Evolutionary conservation across 2,329 filamentous ascomycete genomes (phyloP).

Genomic region (Aspergillus udagawae): DNA sequence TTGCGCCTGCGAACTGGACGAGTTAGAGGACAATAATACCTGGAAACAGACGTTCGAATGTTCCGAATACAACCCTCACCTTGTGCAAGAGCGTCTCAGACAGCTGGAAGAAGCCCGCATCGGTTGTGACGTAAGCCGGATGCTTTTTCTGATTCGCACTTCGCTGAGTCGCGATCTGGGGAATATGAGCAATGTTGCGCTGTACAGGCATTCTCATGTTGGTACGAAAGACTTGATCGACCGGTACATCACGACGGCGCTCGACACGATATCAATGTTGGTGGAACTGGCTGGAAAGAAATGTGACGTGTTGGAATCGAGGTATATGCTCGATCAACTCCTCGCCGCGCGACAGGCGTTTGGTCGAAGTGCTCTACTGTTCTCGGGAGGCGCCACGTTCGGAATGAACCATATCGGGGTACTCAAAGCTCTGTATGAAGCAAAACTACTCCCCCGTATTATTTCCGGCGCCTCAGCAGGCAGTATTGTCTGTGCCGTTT

Average conservation of each 20-base stretch:
- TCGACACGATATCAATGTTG: constrained; percentile 68
- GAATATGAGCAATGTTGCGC: constrained; percentile 75
- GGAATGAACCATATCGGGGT: constrained; percentile 92
- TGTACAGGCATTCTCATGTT: constrained; percentile 80
- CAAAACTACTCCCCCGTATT: constrained; percentile 72
- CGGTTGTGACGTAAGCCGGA: constrained; percentile 66
- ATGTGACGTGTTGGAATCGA: constrained; percentile 55
- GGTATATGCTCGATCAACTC: constrained; percentile 62
- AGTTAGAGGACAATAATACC: constrained; percentile 70
- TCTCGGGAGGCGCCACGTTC: constrained; percentile 84
- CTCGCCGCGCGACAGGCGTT: constrained; percentile 73
- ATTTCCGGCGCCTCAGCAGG: constrained; percentile 85
- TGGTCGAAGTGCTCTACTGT: constrained; percentile 74
- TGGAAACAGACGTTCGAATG: constrained; percentile 71
- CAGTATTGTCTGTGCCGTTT: constrained; percentile 76
- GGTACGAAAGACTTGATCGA: constrained; percentile 88
- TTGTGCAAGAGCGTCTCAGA: constrained; percentile 66
- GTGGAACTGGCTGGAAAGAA: constrained; percentile 58
- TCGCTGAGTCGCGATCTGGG: constrained; percentile 75
- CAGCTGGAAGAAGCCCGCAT: constrained; percentile 71
- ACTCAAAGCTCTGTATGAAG: constrained; percentile 73
- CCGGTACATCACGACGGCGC: constrained; percentile 74
- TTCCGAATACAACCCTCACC: constrained; percentile 66
- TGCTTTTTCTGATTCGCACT: constrained; percentile 79
- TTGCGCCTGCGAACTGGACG: constrained; percentile 72